A percentile compares a stretch with the other conserved stretches of the same genome.
Conservation (phyloP, 805 yeast genomes). For the Lachancea kluyveri region DNA sequence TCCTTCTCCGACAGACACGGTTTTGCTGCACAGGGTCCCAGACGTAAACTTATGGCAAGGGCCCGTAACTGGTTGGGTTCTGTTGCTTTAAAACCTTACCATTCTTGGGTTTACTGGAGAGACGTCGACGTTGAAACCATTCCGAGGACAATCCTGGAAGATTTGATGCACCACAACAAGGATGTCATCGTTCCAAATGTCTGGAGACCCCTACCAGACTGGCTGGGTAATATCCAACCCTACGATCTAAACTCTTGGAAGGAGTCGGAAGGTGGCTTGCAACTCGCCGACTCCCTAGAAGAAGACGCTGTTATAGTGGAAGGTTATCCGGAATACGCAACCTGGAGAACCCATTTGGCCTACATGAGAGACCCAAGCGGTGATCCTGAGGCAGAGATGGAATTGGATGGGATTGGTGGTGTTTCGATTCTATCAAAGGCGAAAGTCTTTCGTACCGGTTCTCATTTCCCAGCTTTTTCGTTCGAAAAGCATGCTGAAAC, state of each 20-base stretch:
- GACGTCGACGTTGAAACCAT: conserved; percentile 95
- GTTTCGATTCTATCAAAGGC: conserved; percentile 90
- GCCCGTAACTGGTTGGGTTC: conserved; percentile 93
- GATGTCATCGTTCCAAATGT: conserved; percentile 95
- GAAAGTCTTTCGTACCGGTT: conserved; percentile 75
- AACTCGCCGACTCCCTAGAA: conserved; percentile 66
- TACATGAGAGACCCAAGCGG: conserved; percentile 93
- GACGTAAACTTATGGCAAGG: conserved; percentile 91
- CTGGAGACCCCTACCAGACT: conserved; percentile 85
- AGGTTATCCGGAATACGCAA: conserved; percentile 94
- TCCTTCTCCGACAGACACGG: conserved; percentile 92
- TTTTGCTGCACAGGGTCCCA: conserved; percentile 91
- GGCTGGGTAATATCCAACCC: conserved; percentile 81
- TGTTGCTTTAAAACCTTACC: conserved; percentile 84
- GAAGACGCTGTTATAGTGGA: conserved; percentile 97
- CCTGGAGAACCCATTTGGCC: conserved; percentile 97
- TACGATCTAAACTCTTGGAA: conserved; percentile 84
- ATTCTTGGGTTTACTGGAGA: conserved; percentile 95
- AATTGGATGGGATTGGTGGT: conserved; percentile 95
- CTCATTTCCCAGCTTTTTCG: conserved; percentile 95
- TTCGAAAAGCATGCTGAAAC: conserved; percentile 97
- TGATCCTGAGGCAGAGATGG: conserved; percentile 89
- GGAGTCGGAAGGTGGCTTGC: conserved; percentile 76
- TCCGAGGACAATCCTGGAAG: conserved; percentile 80
- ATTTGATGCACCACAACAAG: conserved; percentile 82